Evolutionary conservation across 2,329 filamentous ascomycete species (phyloP), one percentile per base, ranked within the genome.

Genomic region (Fusarium proliferatum): DNA sequence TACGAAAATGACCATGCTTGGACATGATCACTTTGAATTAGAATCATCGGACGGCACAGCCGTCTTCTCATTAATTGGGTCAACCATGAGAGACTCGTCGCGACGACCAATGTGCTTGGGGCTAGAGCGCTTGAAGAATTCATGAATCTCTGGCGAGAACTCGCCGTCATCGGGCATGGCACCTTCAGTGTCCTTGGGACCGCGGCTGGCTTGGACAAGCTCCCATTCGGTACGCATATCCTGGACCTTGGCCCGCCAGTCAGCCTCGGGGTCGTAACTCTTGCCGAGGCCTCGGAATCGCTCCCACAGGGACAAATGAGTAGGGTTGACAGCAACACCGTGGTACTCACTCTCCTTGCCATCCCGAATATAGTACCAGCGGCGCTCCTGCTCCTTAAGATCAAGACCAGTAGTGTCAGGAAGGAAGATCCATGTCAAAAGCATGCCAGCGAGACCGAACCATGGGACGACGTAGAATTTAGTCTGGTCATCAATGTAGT

Each of bases 351-450:
- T 71, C 75, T 91, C 92, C 68, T 91, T 90, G 70, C 94, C 95
- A 6, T 90, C 86, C 67, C 94, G 92, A 81, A 98, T 94, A 84
- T 92, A 98, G 64, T 88, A 85, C 95, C 96, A 98, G 79, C 96
- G 92, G 73, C 96, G 93, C 85, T 98, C 96, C 85, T 98, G 95
- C 84, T 98, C 96, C 88, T 97, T 97, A 72, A 98, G 91, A 81
- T 98, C 96, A 43, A 98, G 92, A 64, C 96, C 96, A 15, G 95
- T 98, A 78, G 96, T 98, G 81, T 98, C 96, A n/a, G 96, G 96
- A 38, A 98, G 91, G 88, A 94, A 98, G 78, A 97, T 75, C 75
- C 86, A 91, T 48, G 95, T 98, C 67, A 98, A 83, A 34, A 98
- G 76, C 85, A 96, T 94, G 76, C 96, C 96, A 21, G 87, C 91